Evolutionary conservation across 441 rosid genomes (phyloP).

Genomic region (Corymbia calophylla): DNA sequence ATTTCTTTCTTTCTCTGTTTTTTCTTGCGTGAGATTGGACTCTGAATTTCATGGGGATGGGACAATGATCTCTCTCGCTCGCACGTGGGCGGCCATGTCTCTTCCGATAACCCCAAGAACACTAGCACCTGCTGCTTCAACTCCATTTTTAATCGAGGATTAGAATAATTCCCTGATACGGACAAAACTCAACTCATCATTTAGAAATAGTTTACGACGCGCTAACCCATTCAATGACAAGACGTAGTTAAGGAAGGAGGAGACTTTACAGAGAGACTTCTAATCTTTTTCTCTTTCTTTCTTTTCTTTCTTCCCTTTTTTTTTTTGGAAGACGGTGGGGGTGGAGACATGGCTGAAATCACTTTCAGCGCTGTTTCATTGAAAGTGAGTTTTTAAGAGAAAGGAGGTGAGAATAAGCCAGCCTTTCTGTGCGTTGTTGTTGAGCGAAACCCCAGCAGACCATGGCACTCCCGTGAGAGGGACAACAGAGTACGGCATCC

Average conservation of each 20-base stretch:
- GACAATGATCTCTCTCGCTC: conserved; percentile 34
- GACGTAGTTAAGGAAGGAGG: background rate
- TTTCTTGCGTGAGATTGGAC: background rate
- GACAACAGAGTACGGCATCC: conserved; percentile 28
- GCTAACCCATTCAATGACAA: background rate
- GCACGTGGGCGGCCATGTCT: conserved; percentile 52
- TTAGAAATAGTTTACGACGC: background rate
- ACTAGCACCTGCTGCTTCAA: conserved; percentile 13
- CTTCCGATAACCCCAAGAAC: conserved; percentile 5
- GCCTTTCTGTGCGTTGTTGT: conserved; percentile 11
- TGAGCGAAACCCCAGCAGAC: conserved; percentile 43
- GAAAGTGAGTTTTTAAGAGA: conserved; percentile 3
- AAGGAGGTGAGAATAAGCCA: background rate
- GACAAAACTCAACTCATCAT: background rate
- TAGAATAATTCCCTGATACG: background rate
- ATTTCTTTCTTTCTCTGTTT: background rate
- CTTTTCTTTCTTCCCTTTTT: background rate
- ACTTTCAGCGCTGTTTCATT: conserved; percentile 17
- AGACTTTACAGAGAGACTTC: background rate
- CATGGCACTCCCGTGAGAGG: conserved; percentile 62
- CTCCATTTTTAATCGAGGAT: background rate
- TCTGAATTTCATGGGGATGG: conserved; percentile 30
- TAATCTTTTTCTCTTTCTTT: background rate
- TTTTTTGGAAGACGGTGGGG: background rate
- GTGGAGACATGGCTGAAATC: conserved; percentile 2